phyloP scores from a whole-genome alignment of 164 flowering plant species.

The Buxus sempervirens region DNA sequence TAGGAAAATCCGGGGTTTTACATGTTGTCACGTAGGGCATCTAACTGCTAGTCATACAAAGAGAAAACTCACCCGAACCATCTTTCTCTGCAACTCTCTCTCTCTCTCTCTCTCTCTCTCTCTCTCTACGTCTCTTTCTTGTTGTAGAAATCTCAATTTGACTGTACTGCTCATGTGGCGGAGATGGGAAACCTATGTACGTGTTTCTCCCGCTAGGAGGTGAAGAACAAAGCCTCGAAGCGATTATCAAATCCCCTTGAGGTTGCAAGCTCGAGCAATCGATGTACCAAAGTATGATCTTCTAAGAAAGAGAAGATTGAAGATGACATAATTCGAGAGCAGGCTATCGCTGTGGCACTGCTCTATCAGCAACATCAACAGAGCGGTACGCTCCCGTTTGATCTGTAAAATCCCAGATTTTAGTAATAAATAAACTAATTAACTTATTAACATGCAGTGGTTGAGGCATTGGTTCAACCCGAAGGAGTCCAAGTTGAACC shows the following conservation, averaged over 20 bases:
- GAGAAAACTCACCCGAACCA: background rate
- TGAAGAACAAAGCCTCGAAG: constrained; percentile 31
- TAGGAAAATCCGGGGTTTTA: no score
- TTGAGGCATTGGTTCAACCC: no score
- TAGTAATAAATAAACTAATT: no score
- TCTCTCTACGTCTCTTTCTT: background rate
- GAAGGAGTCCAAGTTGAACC: no score
- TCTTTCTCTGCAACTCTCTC: background rate
- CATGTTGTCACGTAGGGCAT: no score
- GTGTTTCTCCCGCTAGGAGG: constrained; percentile 35
- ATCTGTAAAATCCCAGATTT: no score
- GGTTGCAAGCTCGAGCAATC: constrained; percentile 29
- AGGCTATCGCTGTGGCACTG: constrained; percentile 69
- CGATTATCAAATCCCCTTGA: constrained; percentile 29
- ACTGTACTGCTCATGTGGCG: constrained; percentile 16
- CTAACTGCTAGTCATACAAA: no score
- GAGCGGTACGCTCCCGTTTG: constrained; percentile 42
- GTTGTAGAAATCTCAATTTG: background rate
- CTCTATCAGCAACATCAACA: constrained; percentile 49
- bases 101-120: background rate
- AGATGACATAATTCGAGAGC: constrained; percentile 55
- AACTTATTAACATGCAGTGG: no score
- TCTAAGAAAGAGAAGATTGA: constrained; percentile 44
- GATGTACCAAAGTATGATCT: constrained; percentile 60
- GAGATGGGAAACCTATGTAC: constrained; percentile 60